Conservation (phyloP, 2,329 filamentous ascomycete genomes). For the Penicillium paneum region DNA sequence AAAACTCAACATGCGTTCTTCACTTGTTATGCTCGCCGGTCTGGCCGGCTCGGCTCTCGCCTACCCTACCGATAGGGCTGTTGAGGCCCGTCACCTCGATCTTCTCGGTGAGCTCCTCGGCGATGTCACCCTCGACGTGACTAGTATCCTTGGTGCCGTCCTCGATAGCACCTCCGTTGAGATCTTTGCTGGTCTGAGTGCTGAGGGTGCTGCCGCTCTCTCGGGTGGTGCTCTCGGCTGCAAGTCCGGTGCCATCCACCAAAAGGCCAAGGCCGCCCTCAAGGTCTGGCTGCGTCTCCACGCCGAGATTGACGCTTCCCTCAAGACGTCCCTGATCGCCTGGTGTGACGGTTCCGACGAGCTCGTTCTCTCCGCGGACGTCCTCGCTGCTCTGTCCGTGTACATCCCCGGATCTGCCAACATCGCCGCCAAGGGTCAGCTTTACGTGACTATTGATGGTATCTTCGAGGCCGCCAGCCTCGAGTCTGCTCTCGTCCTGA, state of each 20-base stretch:
- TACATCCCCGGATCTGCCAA: conserved; percentile 34
- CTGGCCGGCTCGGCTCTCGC: conserved; percentile 34
- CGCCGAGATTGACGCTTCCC: conserved; percentile 22
- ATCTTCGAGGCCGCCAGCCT: conserved; percentile 31
- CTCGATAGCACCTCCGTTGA: conserved; percentile 18
- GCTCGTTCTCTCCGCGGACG: conserved; percentile 25
- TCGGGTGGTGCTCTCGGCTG: conserved; percentile 36
- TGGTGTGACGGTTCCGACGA: conserved; percentile 33
- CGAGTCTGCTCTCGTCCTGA: conserved; percentile 31
- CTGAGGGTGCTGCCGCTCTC: conserved; percentile 36
- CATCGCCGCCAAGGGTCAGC: conserved; percentile 36
- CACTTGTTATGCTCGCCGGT: conserved; percentile 33
- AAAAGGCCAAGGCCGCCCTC: conserved; percentile 29
- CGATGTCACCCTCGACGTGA: conserved; percentile 21
- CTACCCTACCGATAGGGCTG: conserved; percentile 26
- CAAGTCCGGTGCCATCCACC: conserved; percentile 28
- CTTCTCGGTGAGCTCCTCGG: conserved; percentile 18
- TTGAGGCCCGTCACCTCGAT: conserved; percentile 29
- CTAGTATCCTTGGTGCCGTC: conserved; percentile 22
- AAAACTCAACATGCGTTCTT: conserved; percentile 25
- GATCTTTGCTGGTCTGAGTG: conserved; percentile 31
- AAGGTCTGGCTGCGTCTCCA: conserved; percentile 30
- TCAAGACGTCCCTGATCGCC: conserved; percentile 30
- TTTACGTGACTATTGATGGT: conserved; percentile 38
- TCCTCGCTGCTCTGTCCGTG: conserved; percentile 32